Evolutionary conservation across 208 protist species (phyloP).

Genomic region (Wallacemonas sp.): DNA sequence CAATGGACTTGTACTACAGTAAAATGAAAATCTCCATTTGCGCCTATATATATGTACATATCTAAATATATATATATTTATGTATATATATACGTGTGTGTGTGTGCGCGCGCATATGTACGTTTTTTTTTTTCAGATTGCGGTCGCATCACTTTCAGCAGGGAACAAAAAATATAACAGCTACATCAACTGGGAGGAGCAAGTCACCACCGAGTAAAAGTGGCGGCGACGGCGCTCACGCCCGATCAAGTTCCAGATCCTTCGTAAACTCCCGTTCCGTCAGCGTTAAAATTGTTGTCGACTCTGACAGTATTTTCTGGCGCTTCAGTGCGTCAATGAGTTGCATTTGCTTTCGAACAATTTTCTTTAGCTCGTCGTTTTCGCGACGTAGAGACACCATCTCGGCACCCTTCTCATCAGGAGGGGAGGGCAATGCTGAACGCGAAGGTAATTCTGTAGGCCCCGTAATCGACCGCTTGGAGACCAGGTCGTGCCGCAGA

Average conservation of each 20-base stretch:
- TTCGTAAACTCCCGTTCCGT: constrained; percentile 84
- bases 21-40: too few species aligned
- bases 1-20: too few species aligned
- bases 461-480: neutral
- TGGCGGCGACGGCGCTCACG: neutral
- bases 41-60: too few species aligned
- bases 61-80: too few species aligned
- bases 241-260: constrained; percentile 47
- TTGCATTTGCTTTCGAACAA: constrained; percentile 90
- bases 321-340: constrained; percentile 93
- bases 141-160: too few species aligned
- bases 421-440: too few species aligned
- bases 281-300: constrained; percentile 68
- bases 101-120: too few species aligned
- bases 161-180: too few species aligned
- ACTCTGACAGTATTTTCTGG: constrained; percentile 94
- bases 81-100: too few species aligned
- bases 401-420: constrained; percentile 16
- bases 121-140: too few species aligned
- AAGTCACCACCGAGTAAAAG: too few species aligned
- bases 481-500: constrained; percentile 28
- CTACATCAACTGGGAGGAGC: too few species aligned
- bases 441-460: neutral
- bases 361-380: constrained; percentile 80
- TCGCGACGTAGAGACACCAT: constrained; percentile 56